Evolutionary conservation across 75 land plant species (phyloP), one percentile per base, ranked within the genome.

Genomic region (Larix kaempferi): DNA sequence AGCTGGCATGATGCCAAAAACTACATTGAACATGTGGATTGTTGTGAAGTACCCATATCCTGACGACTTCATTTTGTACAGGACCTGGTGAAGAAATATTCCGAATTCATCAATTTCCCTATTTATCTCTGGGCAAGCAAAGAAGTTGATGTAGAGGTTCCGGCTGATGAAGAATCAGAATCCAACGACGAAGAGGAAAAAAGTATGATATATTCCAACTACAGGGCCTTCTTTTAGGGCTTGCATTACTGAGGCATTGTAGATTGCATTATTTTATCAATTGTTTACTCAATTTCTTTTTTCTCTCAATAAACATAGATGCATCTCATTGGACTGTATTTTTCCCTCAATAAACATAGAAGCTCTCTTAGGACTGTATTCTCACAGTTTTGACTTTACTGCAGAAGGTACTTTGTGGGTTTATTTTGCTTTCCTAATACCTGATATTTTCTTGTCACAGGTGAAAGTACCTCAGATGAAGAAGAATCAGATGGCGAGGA

Each of bases 31-130:
- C 33, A 29, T 29, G 5, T 16, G 35, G 35, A 35, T 33, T 35
- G 26, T 35, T 69, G n/a, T 15, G 19, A 69, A 37, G n/a, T 5
- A 5, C 23, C 23, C 13, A 8, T 37, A 69, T 39, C 13, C 1
- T 69, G 41, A 69, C 7, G 7, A 19, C n/a, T 58, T 58, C 6
- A 58, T 49, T 60, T 7, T 19, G 21, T 21, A 21, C 85, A 97
- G 99, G 99, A 95, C 2, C 86, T 97, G 79, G 99, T 97, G 71
- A 89, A 95, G 78, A 92, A 79, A 74, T 98, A 98, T 78, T 98
- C 98, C 11, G 96, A 95, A 78, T 98, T 98, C 69, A 95, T 95
- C 73, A 98, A 93, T 84, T 98, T 98, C 82, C 99, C 99, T 61
- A 98, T 98, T 12, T 88, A 89, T 78, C 72, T 98, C 19, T 98